phyloP scores from a whole-genome alignment of 208 protist genomes.

The Crithidia sp. region DNA sequence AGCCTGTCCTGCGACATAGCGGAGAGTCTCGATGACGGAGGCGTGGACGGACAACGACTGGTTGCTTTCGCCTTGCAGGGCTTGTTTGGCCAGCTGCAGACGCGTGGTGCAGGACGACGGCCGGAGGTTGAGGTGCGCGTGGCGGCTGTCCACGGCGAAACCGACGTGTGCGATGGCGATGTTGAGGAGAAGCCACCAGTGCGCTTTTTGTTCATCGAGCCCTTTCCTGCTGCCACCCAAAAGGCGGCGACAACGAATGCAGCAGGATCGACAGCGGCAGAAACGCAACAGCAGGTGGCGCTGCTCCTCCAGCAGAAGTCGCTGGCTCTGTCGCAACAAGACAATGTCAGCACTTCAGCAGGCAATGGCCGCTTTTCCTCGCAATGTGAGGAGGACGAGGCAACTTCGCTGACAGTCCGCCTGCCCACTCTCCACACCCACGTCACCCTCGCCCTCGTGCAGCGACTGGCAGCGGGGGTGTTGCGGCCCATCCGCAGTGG shows the following conservation, averaged over 20 bases:
- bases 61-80: neutral
- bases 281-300: neutral
- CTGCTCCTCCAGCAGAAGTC: constrained; percentile 15
- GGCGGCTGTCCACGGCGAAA: constrained; percentile 5
- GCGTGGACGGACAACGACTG: neutral
- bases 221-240: neutral
- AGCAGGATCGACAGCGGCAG: neutral
- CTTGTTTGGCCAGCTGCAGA: neutral
- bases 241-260: neutral
- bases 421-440: constrained; percentile 14
- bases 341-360: neutral
- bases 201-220: constrained; percentile 8
- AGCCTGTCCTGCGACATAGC: neutral
- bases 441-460: constrained; percentile 11
- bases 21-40: neutral
- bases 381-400: neutral
- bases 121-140: constrained; percentile 2
- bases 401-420: constrained; percentile 10
- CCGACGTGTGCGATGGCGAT: neutral
- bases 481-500: constrained; percentile 6
- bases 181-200: neutral
- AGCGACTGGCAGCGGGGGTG: neutral
- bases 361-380: neutral
- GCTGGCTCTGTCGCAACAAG: constrained; percentile 1
- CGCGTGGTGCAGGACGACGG: neutral